phyloP scores from a whole-genome alignment of 2,329 filamentous ascomycete species.

The Emmonsiellopsis sp. region DNA sequence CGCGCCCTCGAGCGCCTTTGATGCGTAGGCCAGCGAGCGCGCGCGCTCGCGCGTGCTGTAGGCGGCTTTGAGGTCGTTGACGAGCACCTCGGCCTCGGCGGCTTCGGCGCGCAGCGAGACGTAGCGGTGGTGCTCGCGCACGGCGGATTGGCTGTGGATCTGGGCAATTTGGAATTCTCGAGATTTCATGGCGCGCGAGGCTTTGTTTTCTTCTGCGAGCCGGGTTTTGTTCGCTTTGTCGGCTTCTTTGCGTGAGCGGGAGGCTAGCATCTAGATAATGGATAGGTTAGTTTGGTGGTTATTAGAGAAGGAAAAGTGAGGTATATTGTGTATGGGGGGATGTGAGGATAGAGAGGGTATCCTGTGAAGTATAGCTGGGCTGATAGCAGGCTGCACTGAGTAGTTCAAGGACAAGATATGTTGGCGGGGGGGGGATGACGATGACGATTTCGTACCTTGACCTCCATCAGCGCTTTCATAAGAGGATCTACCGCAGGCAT shows the following conservation, averaged over 20 bases:
- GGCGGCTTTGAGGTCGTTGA: constrained; percentile 39
- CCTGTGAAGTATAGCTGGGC: neutral
- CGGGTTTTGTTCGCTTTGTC: constrained; percentile 36
- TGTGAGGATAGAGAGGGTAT: constrained; percentile 5
- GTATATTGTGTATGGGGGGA: neutral
- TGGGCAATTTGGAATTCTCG: constrained; percentile 41
- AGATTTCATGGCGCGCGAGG: constrained; percentile 39
- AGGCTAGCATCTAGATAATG: constrained; percentile 32
- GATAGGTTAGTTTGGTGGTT: neutral
- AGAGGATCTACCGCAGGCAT: constrained; percentile 1
- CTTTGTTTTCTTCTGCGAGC: constrained; percentile 39
- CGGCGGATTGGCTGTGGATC: constrained; percentile 37
- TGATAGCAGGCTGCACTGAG: neutral
- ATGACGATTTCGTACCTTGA: constrained; percentile 2
- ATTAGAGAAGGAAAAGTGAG: neutral
- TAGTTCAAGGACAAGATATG: neutral
- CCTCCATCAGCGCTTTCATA: constrained; percentile 4
- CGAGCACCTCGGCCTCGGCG: constrained; percentile 40
- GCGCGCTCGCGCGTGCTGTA: constrained; percentile 39
- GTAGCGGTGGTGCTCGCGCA: constrained; percentile 38
- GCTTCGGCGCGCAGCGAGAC: constrained; percentile 37
- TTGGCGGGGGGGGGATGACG: neutral
- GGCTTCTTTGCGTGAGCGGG: constrained; percentile 39
- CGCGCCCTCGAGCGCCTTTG: constrained; percentile 35
- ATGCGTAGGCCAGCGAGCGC: constrained; percentile 34